Base-by-base conservation (phyloP, 495 filamentous ascomycete genomes). In the Daldinia caldariorum region DNA sequence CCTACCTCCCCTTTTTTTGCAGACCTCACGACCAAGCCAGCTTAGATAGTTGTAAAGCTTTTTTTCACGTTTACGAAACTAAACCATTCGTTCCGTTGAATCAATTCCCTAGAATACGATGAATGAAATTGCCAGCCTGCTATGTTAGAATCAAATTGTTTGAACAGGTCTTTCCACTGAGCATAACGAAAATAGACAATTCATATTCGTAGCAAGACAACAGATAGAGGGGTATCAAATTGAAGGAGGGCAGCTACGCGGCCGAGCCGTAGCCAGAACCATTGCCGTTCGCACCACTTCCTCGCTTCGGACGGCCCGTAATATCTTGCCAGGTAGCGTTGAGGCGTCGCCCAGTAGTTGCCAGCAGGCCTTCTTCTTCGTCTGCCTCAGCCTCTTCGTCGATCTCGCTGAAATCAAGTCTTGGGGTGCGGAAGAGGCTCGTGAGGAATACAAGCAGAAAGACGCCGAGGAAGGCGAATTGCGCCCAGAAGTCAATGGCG, bases 331-430 rank as follows among this genome's bases (percentile, higher is more conserved):
- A 96, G 16, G 89, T 92, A n/a, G 93, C 91, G 61, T 89, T 89
- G 63, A 93, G 91, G 14, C 91, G 83, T 58, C 94, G 81, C 2
- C 93, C 89, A 5, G 92, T 94, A 69, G 87, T 91, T 2, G 91
- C 91, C 35, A 99, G 81, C 61, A 99, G 79, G 3, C 93, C 92
- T 80, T 99, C 95, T 77, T 99, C 95, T 73, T 98, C 95, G 12
- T 93, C 94, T n/a, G 89, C 92, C 82, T 97, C 92, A 18, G 92
- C 89, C 79, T 97, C 94, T 64, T 94, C 92, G 67, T 97, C 93
- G 8, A 93, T 71, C 77, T 92, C 87, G 50, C 83, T 86, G 55
- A 92, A 83, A 69, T 96, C 84, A 35, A 96, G 75, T 72, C 85
- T 88, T 1, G 94, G 94, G 8, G 93, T 90, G 31, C 91, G 88